These are phyloP conservation scores for Ensete ventricosum DNA, from an alignment of 176 grass and related monocot species.

Conservation along the genomic window DNA sequence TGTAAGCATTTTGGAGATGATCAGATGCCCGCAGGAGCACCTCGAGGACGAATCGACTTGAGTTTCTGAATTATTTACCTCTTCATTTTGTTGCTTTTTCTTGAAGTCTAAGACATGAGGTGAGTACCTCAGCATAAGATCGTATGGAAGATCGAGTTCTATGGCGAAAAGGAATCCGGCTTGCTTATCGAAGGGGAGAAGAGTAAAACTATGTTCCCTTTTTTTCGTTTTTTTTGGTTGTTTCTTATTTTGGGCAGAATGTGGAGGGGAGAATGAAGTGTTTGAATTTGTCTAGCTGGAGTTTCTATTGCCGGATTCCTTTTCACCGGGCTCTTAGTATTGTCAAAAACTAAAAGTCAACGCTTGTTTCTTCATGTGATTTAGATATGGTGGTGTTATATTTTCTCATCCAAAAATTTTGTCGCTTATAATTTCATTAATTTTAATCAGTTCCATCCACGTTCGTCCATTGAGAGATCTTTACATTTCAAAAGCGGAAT, in stretches of 20 bases:
- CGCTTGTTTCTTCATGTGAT: neutral
- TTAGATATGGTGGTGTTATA: neutral
- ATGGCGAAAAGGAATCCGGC: slow-evolving; percentile 19
- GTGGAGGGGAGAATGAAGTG: too few species aligned
- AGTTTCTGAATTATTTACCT: slow-evolving; percentile 19
- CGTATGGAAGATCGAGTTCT: neutral
- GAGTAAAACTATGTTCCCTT: neutral
- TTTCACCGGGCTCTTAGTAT: neutral
- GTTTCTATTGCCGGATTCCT: neutral
- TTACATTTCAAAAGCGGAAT: too few species aligned
- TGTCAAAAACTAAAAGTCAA: neutral
- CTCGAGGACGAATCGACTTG: slow-evolving; percentile 54
- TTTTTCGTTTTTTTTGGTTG: neutral
- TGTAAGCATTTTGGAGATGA: slow-evolving; percentile 73
- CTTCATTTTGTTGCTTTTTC: slow-evolving; percentile 22
- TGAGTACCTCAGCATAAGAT: neutral
- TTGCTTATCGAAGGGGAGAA: neutral
- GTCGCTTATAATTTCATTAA: too few species aligned
- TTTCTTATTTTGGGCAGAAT: too few species aligned
- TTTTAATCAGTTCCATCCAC: too few species aligned
- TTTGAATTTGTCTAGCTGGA: neutral
- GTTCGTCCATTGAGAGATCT: too few species aligned
- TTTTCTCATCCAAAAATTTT: neutral
- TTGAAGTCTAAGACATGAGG: slow-evolving; percentile 4
- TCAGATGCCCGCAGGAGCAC: slow-evolving; percentile 51